Evolutionary conservation across 345 rosid genomes (phyloP), one percentile per base, ranked within the genome.

Genomic region (Physaria fendleri): DNA sequence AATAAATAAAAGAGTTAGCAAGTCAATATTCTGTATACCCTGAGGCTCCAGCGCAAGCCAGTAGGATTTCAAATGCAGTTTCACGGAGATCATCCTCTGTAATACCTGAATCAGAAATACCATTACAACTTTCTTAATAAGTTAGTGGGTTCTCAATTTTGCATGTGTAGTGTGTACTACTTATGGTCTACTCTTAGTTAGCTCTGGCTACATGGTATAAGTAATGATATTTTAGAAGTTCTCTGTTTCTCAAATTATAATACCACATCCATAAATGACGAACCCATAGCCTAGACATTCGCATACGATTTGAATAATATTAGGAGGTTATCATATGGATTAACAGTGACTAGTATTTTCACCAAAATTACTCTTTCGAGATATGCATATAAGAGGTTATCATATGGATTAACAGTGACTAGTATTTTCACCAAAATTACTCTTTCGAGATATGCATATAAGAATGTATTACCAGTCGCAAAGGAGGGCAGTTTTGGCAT

Each of bases 21-120:
- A 63, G 23, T 18, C n/a, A 56, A 54, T 21, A 46, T 56, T 43
- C 28, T 48, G 56, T 68, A 64, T 79, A 93, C 99, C 99, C 97
- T 40, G 97, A 65, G 50, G 99, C 91, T 55, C 99, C 99, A 62
- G 99, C 99, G 68, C 97, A 89, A 24, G 96, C 95, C 79, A 93
- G 71, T 44, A 93, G 89, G 73, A 87, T 71, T 77, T 93, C 97
- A 48, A 83, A 93, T 24, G 99, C 95, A 56, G 95, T 85, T 75
- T 93, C 97, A 7, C 97, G 92, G 27, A 89, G 85, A 73, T 93
- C 99, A 30, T 93, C 99, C 71, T 85, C 97, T 21, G 84, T 76
- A 23, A 85, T 79, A 68, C 95, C 99, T 93, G 77, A 67, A 72
- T 48, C 35, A 56, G 23, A 40, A 25, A 43, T 11, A 55, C 17